A percentile compares a stretch with the other conserved stretches of the same genome.
Conservation (phyloP, 164 flowering plant species). For the Liquidambar formosana region DNA sequence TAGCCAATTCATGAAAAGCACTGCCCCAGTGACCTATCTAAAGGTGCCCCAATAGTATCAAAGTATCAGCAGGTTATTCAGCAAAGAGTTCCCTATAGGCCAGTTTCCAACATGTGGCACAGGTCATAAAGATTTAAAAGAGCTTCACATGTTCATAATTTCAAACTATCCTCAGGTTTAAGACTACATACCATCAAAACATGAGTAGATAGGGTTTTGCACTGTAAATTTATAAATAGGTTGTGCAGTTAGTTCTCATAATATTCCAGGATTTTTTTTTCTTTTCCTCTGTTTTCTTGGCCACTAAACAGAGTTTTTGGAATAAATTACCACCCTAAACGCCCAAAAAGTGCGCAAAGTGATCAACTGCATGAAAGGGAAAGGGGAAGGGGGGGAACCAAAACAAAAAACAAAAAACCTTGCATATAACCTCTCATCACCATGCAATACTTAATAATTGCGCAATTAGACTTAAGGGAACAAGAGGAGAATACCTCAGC, state of each 20-base stretch:
- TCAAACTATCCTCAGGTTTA: too few species aligned
- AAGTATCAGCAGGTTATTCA: neutral
- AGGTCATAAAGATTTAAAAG: too few species aligned
- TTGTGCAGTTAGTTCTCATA: too few species aligned
- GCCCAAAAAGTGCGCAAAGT: neutral
- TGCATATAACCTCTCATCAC: neutral
- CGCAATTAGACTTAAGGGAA: neutral
- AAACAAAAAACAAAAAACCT: too few species aligned
- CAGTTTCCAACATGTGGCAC: too few species aligned
- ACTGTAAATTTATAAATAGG: too few species aligned
- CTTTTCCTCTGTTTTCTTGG: neutral
- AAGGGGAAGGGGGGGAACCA: too few species aligned
- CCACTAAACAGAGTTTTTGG: neutral
- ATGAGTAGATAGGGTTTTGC: too few species aligned
- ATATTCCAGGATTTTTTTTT: neutral
- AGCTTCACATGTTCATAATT: too few species aligned
- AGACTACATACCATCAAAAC: too few species aligned
- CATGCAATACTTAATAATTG: neutral
- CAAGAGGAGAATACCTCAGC: slow-evolving; percentile 36
- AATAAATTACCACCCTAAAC: neutral
- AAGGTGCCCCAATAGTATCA: neutral
- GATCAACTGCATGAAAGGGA: neutral
- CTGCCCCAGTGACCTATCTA: neutral
- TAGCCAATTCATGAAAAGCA: too few species aligned
- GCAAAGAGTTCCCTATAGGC: neutral